phyloP scores from a whole-genome alignment of 345 rosid species.

The Eucalyptus regnans region DNA sequence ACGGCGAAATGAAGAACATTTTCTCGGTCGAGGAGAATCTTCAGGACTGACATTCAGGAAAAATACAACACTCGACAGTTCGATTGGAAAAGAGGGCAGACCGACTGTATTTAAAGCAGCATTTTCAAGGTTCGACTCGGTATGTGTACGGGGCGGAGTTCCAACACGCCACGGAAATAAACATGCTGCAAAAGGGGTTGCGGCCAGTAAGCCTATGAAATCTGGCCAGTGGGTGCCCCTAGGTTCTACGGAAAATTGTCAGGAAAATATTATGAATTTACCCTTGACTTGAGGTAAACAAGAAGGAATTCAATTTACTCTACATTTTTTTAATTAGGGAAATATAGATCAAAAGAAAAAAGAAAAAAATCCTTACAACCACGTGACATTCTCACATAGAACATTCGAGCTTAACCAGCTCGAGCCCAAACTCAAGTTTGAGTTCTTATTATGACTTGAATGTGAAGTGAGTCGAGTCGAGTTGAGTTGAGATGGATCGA shows the following conservation, averaged over 20 bases:
- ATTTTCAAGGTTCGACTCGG: background rate
- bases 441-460: background rate
- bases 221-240: background rate
- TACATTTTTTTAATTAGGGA: background rate
- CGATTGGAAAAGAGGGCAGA: background rate
- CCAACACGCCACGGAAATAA: background rate
- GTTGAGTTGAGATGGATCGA: too few species aligned
- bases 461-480: rapidly evolving
- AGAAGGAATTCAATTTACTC: background rate
- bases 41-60: background rate
- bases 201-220: background rate
- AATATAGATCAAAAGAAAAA: too few species aligned
- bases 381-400: background rate
- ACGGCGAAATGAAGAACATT: background rate
- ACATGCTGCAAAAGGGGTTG: background rate
- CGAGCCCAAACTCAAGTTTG: background rate
- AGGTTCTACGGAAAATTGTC: background rate
- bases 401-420: background rate
- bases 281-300: background rate
- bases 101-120: background rate
- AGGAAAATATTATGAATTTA: background rate
- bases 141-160: background rate
- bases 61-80: too few species aligned
- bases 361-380: background rate
- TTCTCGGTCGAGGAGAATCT: background rate